A percentile compares a stretch with the other conserved stretches of the same genome.
Conservation (phyloP, 2,329 filamentous ascomycete genomes). For the Penicillium sclerotigenum region DNA sequence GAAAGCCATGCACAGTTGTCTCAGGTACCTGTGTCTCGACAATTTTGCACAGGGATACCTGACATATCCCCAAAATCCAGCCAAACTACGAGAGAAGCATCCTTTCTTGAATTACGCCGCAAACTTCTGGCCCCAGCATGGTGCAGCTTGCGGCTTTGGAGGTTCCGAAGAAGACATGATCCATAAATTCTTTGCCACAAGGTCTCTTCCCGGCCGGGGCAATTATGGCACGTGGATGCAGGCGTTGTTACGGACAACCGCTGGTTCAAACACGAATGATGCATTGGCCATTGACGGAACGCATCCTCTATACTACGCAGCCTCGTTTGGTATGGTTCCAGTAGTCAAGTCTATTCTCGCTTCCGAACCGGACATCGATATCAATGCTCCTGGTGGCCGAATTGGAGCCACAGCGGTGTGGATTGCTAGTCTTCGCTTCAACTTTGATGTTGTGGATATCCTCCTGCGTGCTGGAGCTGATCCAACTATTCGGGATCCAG, state of each 20-base stretch:
- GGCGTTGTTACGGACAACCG: constrained; percentile 1
- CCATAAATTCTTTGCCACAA: constrained; percentile 16
- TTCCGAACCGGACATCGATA: constrained; percentile 14
- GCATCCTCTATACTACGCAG: constrained; percentile 21
- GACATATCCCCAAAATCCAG: not conserved
- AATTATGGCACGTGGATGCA: constrained; percentile 22
- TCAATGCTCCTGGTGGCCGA: constrained; percentile 20
- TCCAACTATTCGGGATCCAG: constrained; percentile 17
- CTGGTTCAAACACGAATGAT: not conserved
- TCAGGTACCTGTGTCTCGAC: constrained; percentile 17
- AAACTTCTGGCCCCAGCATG: constrained; percentile 16
- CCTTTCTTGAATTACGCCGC: constrained; percentile 17
- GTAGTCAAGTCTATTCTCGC: constrained; percentile 17
- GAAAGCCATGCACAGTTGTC: constrained; percentile 17
- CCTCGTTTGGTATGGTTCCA: constrained; percentile 19
- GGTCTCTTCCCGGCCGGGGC: constrained; percentile 10
- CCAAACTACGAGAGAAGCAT: not conserved
- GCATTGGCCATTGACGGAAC: constrained; percentile 11
- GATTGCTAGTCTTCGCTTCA: constrained; percentile 13
- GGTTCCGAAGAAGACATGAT: not conserved
- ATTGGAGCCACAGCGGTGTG: constrained; percentile 18
- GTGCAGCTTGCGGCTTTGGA: constrained; percentile 3
- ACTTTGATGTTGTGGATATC: constrained; percentile 14
- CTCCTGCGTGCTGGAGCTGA: constrained; percentile 21
- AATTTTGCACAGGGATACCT: constrained; percentile 18